phyloP scores from a whole-genome alignment of 495 filamentous ascomycete species.

The Astrocystis sublimbata region DNA sequence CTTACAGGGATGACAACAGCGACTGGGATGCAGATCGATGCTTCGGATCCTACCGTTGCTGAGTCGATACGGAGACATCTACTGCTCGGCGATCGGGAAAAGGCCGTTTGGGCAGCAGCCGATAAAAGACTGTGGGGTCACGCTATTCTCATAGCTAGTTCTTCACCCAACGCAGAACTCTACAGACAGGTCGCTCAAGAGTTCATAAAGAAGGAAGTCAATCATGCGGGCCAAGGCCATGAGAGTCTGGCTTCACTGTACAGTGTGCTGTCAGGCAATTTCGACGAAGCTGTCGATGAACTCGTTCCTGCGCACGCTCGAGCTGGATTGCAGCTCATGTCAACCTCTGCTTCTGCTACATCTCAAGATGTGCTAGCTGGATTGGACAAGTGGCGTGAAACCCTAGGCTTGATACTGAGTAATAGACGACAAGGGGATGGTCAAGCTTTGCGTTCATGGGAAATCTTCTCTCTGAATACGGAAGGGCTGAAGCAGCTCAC shows the following conservation, averaged over 20 bases:
- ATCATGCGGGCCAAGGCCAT: constrained; percentile 69
- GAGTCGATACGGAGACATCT: constrained; percentile 70
- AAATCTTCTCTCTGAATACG: constrained; percentile 81
- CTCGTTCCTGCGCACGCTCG: constrained; percentile 93
- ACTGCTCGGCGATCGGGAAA: constrained; percentile 78
- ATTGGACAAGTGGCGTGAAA: constrained; percentile 91
- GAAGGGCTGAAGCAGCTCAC: constrained; percentile 85
- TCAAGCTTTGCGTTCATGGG: constrained; percentile 73
- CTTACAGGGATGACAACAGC: constrained; percentile 26
- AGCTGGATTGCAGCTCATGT: constrained; percentile 87
- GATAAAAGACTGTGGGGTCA: constrained; percentile 95
- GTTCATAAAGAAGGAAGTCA: constrained; percentile 90
- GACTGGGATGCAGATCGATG: constrained; percentile 52
- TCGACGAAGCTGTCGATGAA: constrained; percentile 92
- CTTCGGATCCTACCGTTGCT: constrained; percentile 64
- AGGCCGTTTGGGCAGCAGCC: constrained; percentile 92
- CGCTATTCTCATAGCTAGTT: constrained; percentile 88
- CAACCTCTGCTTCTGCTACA: constrained; percentile 60
- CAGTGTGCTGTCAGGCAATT: constrained; percentile 88
- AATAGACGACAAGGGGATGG: constrained; percentile 82
- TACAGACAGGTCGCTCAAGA: constrained; percentile 94
- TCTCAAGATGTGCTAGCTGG: constrained; percentile 78
- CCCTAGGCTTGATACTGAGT: constrained; percentile 77
- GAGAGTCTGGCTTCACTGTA: constrained; percentile 89
- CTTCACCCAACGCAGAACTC: constrained; percentile 57